phyloP scores from a whole-genome alignment of 352 stramenopile species.

The Phytopythium delawarense region DNA sequence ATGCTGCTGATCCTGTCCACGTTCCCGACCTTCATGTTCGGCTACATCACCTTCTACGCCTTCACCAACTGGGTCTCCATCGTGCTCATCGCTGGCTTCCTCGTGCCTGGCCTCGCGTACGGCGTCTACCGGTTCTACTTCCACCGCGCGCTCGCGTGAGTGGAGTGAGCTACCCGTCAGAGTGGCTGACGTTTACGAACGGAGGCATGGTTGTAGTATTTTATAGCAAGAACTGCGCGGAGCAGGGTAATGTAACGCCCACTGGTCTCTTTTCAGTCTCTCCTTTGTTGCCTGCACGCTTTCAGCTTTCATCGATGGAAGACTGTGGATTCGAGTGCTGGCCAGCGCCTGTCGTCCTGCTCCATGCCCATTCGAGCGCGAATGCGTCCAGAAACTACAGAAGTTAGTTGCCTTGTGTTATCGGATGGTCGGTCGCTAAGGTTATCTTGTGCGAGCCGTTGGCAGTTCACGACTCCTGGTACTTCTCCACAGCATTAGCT shows the following conservation, averaged over 20 bases:
- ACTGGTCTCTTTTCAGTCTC: background rate
- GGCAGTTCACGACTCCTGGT: too few relatives aligned
- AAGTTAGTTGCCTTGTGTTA: background rate
- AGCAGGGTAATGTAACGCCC: background rate
- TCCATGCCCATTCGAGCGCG: background rate
- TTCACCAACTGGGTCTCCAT: conserved; percentile 24
- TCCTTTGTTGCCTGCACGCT: background rate
- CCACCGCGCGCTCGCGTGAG: conserved; percentile 16
- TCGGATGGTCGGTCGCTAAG: background rate
- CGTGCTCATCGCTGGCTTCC: conserved; percentile 26
- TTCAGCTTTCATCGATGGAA: background rate
- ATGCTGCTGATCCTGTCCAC: conserved; percentile 31
- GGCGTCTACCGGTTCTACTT: conserved; percentile 22
- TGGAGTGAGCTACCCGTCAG: background rate
- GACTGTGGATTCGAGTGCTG: background rate
- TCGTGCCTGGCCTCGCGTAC: conserved; percentile 35
- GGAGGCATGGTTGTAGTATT: background rate
- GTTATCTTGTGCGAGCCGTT: background rate
- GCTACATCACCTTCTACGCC: conserved; percentile 48
- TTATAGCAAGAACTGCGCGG: background rate
- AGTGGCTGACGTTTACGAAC: too few relatives aligned
- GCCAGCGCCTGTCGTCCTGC: background rate
- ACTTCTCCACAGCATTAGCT: background rate
- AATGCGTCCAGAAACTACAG: background rate
- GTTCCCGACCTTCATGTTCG: conserved; percentile 34